Percentiles rank a stretch among this genome's conserved stretches.
Conservation (phyloP, 1,284 basidiomycete species). For the Singerocomus inundabilis region DNA sequence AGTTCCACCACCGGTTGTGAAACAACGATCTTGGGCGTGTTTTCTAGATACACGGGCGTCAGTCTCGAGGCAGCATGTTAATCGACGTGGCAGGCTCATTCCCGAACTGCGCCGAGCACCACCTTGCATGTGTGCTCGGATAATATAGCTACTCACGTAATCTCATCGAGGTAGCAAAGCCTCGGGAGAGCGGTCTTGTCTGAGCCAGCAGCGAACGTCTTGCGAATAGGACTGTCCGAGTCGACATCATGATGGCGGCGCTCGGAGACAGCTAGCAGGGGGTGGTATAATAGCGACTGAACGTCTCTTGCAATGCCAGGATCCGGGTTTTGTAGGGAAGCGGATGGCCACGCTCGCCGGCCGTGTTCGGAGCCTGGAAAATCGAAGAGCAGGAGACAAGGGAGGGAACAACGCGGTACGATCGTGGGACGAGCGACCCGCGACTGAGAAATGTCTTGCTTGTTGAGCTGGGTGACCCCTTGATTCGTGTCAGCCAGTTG, state of each 20-base stretch:
- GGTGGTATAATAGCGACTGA: conserved; percentile 15
- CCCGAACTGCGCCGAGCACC: conserved; percentile 6
- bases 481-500: conserved; percentile 3
- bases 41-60: conserved; percentile 21
- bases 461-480: no score
- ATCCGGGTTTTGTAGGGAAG: conserved; percentile 23
- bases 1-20: conserved; percentile 94
- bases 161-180: conserved; percentile 29
- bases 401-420: conserved; percentile 20
- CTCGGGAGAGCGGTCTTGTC: conserved; percentile 23
- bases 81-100: neutral
- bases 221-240: conserved; percentile 24
- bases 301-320: neutral
- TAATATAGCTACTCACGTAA: conserved; percentile 28
- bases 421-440: conserved; percentile 23
- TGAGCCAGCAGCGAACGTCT: conserved; percentile 30
- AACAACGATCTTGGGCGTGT: conserved; percentile 70
- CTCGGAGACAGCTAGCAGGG: conserved; percentile 3
- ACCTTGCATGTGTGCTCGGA: neutral
- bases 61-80: neutral
- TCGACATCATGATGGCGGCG: conserved; percentile 14
- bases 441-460: neutral
- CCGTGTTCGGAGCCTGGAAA: conserved; percentile 19
- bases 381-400: conserved; percentile 1
- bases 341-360: conserved; percentile 15